phyloP scores from a whole-genome alignment of 2,329 filamentous ascomycete genomes.

The Sphaerostilbella broomeana region DNA sequence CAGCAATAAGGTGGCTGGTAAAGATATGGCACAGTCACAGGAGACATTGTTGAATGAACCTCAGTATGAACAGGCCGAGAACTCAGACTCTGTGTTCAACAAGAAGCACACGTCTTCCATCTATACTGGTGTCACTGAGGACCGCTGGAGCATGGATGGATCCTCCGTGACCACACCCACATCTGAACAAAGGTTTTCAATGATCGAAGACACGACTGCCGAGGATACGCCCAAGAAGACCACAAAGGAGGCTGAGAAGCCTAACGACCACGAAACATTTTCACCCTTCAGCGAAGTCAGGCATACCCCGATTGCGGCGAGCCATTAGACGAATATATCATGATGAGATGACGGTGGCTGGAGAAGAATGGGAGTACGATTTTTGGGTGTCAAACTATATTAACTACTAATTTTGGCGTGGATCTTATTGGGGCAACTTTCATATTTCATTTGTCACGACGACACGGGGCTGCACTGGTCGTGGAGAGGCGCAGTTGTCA shows the following conservation, averaged over 20 bases:
- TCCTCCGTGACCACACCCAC: slow-evolving; percentile 34
- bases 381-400: slow-evolving; percentile 5
- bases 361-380: slow-evolving; percentile 6
- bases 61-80: slow-evolving; percentile 21
- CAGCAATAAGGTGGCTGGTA: not conserved
- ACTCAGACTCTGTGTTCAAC: slow-evolving; percentile 21
- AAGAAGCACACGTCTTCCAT: slow-evolving; percentile 33
- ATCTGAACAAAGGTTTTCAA: slow-evolving; percentile 30
- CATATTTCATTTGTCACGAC: slow-evolving; percentile 7
- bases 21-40: not conserved
- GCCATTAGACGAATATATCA: slow-evolving; percentile 10
- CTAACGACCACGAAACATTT: slow-evolving; percentile 5
- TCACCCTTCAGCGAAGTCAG: slow-evolving; percentile 4
- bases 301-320: slow-evolving; percentile 2
- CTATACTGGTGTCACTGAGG: slow-evolving; percentile 32
- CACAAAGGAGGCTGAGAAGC: slow-evolving; percentile 17
- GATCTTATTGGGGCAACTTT: slow-evolving; percentile 12
- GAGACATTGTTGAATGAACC: slow-evolving; percentile 2
- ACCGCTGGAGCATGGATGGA: slow-evolving; percentile 32
- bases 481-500: slow-evolving; percentile 5
- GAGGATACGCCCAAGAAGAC: slow-evolving; percentile 28
- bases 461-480: slow-evolving; percentile 10
- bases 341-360: slow-evolving; percentile 13
- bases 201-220: slow-evolving; percentile 24
- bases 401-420: slow-evolving; percentile 9